Percentiles rank a stretch among this genome's conserved stretches.
Conservation (phyloP, 768 basidiomycete species). For the Boletus sp. region DNA sequence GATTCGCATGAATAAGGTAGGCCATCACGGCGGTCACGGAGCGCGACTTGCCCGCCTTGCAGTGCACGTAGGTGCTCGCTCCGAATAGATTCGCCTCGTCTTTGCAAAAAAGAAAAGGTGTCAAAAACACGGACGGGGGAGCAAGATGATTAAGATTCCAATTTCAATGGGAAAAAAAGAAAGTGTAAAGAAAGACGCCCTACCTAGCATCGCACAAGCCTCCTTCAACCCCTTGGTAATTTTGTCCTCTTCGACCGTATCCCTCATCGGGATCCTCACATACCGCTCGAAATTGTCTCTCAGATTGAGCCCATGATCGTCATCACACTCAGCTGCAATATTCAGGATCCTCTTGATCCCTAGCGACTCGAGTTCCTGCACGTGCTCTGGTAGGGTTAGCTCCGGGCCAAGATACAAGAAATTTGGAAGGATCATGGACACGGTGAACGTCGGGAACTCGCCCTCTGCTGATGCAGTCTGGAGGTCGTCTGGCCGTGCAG, state of each 20-base stretch:
- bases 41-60: constrained; percentile 93
- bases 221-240: constrained; percentile 79
- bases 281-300: constrained; percentile 79
- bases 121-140: constrained; percentile 6
- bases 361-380: constrained; percentile 65
- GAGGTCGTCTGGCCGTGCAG: constrained; percentile 55
- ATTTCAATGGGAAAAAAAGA: neutral
- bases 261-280: constrained; percentile 86
- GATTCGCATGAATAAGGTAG: constrained; percentile 95
- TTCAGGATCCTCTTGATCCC: constrained; percentile 90
- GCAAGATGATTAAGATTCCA: constrained; percentile 1
- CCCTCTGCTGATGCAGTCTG: constrained; percentile 33
- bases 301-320: constrained; percentile 71
- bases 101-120: constrained; percentile 30
- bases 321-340: constrained; percentile 87
- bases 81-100: constrained; percentile 91
- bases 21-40: constrained; percentile 97
- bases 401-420: constrained; percentile 94
- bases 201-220: constrained; percentile 85
- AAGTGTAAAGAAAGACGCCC: constrained; percentile 31
- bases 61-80: constrained; percentile 91
- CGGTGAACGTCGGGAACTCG: constrained; percentile 66
- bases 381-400: constrained; percentile 69
- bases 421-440: constrained; percentile 87
- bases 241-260: constrained; percentile 93